These are phyloP conservation scores for Diophrys appendiculata DNA, from an alignment of 73 alveolate species.

Conservation along the genomic window DNA sequence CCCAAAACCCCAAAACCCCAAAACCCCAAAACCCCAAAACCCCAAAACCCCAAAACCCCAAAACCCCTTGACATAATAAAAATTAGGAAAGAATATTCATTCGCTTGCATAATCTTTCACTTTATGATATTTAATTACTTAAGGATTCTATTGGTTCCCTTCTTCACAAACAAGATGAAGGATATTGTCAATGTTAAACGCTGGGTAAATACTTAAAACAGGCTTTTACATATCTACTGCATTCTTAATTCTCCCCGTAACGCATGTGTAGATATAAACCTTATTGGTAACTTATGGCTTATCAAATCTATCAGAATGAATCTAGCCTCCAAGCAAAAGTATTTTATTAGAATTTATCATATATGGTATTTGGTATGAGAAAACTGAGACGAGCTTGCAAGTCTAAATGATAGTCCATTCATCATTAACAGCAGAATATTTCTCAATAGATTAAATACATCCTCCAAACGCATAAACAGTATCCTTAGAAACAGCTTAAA, in stretches of 20 bases:
- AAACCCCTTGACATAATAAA: no score
- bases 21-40: no score
- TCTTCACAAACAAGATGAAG: no score
- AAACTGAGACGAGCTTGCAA: neutral
- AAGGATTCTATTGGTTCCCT: no score
- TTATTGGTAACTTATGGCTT: neutral
- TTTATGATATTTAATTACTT: no score
- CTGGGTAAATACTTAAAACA: neutral
- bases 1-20: no score
- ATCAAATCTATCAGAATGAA: neutral
- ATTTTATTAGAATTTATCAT: neutral
- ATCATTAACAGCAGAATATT: neutral
- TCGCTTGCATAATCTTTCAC: no score
- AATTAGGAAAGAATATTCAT: no score
- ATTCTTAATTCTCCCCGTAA: neutral
- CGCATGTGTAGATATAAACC: constrained; percentile 2
- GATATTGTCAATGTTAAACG: neutral
- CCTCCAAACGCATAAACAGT: constrained; percentile 10
- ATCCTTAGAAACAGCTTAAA: constrained; percentile 3
- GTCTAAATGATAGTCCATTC: neutral
- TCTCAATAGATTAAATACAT: neutral
- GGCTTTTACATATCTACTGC: neutral
- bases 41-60: no score
- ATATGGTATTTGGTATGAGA: neutral
- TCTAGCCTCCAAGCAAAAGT: constrained; percentile 7